Evolutionary conservation across 768 basidiomycete genomes (phyloP), one percentile per base, ranked within the genome.

Genomic region (Gymnopilus dilepis): DNA sequence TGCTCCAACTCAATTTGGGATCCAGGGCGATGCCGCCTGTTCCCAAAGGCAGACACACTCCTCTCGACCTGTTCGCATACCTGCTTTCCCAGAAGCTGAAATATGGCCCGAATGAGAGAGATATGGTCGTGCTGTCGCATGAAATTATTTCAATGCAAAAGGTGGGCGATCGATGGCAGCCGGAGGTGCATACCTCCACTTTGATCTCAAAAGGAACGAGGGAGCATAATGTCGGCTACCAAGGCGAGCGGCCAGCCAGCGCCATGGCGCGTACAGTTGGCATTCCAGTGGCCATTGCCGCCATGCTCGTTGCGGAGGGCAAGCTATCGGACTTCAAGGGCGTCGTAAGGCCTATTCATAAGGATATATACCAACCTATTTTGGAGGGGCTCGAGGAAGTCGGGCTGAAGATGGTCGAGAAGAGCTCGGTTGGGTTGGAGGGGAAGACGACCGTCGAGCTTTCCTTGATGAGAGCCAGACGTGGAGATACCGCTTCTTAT

Each of bases 251-350:
- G 1, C 70, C 69, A 0, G 84, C 82, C 2, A 90, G 91, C 0
- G 95, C 95, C 4, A 97, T 97, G 95, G 86, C 94, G n/a, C 80
- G 87, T 30, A 93, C 91, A 2, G 95, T 97, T 17, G 95, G 95
- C 4, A 74, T 95, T 45, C 95, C 95, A 0, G 86, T 96, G 6
- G 95, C 92, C 1, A 85, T 95, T 68, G 94, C 94, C 1, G 87
- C 94, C 1, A 71, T 91, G 66, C 78, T 80, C 33, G 80, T 95
- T 5, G 73, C 92, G 38, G 89, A 93, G 69, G 91, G 90, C 0
- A 75, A 78, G 58, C 76, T 74, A 19, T 38, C 40, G 64, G 73
- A 69, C 13, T 72, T 86, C 33, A 28, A 28, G 28, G 94, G 94
- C 17, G 94, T 94, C 3, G 78, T 74, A 30, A 88, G 89, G 9